Evolutionary conservation across 305 asterid species (phyloP).

Genomic region (Fraxinus albicans): DNA sequence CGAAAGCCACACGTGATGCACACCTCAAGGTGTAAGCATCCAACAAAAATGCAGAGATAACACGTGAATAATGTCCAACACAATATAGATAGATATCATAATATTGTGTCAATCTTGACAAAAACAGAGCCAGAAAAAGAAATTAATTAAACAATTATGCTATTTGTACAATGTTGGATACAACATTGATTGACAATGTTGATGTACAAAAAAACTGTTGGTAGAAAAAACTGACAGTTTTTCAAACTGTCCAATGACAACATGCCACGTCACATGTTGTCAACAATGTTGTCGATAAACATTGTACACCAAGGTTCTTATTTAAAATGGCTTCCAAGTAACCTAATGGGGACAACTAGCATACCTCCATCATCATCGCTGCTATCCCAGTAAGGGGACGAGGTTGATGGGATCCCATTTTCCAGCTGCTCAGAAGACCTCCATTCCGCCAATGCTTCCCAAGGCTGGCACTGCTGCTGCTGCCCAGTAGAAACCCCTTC

Average conservation of each 20-base stretch:
- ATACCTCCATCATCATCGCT: conserved; percentile 53
- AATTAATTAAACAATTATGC: neutral
- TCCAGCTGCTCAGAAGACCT: conserved; percentile 66
- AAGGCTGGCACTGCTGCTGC: conserved; percentile 34
- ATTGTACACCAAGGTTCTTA: no score
- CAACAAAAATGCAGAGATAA: neutral
- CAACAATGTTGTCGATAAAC: no score
- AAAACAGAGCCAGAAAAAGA: neutral
- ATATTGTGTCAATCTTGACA: neutral
- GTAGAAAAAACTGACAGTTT: no score
- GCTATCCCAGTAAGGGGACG: conserved; percentile 69
- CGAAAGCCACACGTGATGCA: neutral
- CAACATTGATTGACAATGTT: no score
- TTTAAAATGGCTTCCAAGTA: neutral
- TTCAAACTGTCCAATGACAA: no score
- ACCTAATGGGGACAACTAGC: conserved; percentile 10
- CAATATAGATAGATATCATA: neutral
- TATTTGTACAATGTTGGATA: no score
- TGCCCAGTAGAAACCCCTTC: conserved; percentile 34
- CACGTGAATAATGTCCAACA: neutral
- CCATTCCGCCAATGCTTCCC: conserved; percentile 59
- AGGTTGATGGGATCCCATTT: conserved; percentile 54
- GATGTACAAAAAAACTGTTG: no score
- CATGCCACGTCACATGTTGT: no score
- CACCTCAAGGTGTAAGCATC: neutral